Evolutionary conservation across 2,329 filamentous ascomycete species (phyloP), one percentile per base, ranked within the genome.

Genomic region (Pestalotiopsis sp.): DNA sequence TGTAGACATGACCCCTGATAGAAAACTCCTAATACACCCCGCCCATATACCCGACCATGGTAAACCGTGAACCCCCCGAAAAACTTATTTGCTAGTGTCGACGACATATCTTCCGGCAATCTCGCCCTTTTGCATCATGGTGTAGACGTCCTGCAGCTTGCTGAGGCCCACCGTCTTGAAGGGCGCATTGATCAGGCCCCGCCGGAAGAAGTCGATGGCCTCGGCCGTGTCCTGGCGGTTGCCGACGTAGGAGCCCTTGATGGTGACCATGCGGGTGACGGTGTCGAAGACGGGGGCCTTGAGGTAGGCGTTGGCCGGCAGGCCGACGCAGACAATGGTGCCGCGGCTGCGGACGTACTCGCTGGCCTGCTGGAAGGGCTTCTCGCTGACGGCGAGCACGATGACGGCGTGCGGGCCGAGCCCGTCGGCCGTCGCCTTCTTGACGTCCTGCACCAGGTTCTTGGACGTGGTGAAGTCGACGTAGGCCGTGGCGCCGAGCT

Each of bases 321-420:
- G 86, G 77, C 95, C 95, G 76, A 98, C 96, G 82, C 93, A 95
- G 71, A 98, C 89, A 77, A 98, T 92, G 52, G 89, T 88, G 69
- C 95, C 95, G 70, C 90, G 90, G 68, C 93, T 88, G 70, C 95
- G 92, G 71, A 97, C 91, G 82, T 98, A 97, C 81, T 89, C 91
- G 62, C 93, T 90, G 57, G 95, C 95, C 84, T 98, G 95, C 84
- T 97, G 94, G 90, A 98, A 98, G 67, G 95, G 95, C 85, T 92
- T 93, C 87, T 98, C 95, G 75, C 86, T 89, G 66, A 93, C 94
- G 70, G 95, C 95, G 70, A 98, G 89, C 59, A 98, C 86, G 73
- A 98, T 86, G 70, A 95, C 94, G 52, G 94, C 95, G 76, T 97
- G 92, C 4, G 95, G 94, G 66, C 95, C 95, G 17, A 93, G 87